phyloP scores from a whole-genome alignment of 192 early-diverging fungal genomes.

The Neocallimastix lanati region DNA sequence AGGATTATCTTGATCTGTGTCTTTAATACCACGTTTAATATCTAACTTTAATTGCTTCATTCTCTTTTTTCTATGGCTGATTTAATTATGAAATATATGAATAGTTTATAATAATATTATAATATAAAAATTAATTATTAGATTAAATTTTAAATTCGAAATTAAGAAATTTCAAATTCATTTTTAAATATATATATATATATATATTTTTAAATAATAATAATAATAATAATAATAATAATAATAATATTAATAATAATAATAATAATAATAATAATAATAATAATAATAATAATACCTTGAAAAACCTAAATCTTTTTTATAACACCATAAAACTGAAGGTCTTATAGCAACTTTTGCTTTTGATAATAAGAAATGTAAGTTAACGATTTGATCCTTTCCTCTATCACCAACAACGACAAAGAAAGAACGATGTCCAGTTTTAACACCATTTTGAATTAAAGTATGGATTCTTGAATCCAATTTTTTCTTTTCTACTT shows the following conservation, averaged over 20 bases:
- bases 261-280: too few species aligned
- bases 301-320: constrained; percentile 91
- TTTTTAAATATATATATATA: too few species aligned
- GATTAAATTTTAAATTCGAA: too few species aligned
- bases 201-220: too few species aligned
- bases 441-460: constrained; percentile 80
- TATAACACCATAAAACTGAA: constrained; percentile 99
- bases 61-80: constrained; percentile 87
- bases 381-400: constrained; percentile 80
- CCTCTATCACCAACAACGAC: constrained; percentile 90
- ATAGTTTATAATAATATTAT: too few species aligned
- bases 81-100: too few species aligned
- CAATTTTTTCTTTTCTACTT: constrained; percentile 31
- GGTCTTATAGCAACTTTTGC: constrained; percentile 74
- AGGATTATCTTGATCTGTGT: constrained; percentile 86
- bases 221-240: too few species aligned
- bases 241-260: too few species aligned
- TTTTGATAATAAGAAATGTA: constrained; percentile 92
- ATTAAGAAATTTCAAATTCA: too few species aligned
- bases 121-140: too few species aligned
- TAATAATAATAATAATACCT: too few species aligned
- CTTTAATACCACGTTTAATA: constrained; percentile 74
- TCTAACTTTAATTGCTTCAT: constrained; percentile 89
- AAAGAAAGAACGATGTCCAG: constrained; percentile 83
- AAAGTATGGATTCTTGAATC: constrained; percentile 88